These are phyloP conservation scores for Thecaphora thlaspeos DNA, from an alignment of 1,284 basidiomycete species.

Conservation along the genomic window DNA sequence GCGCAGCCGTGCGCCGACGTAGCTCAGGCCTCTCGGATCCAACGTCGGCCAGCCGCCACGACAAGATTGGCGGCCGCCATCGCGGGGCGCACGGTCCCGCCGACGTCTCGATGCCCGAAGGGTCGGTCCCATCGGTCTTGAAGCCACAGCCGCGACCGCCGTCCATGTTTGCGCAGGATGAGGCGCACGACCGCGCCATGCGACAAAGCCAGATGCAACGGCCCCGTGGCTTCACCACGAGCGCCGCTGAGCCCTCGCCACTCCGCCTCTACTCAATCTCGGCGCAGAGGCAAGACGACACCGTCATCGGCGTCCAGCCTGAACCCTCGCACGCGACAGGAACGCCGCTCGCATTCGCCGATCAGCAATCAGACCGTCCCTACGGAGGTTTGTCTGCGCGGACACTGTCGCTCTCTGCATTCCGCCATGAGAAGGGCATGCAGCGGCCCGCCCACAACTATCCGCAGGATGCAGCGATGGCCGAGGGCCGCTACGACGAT, in stretches of 20 bases:
- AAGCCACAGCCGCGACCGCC: constrained; percentile 1
- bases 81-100: neutral
- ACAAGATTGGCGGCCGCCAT: neutral
- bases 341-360: no score
- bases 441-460: no score
- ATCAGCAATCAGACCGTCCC: no score
- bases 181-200: neutral
- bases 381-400: no score
- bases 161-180: neutral
- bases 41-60: constrained; percentile 3
- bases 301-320: no score
- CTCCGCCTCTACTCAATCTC: neutral
- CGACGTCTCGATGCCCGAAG: neutral
- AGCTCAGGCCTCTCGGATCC: neutral
- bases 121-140: constrained; percentile 20
- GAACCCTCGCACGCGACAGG: no score
- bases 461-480: no score
- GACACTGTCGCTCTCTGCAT: no score
- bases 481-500: no score
- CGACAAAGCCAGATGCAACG: neutral
- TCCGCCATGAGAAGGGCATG: no score
- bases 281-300: neutral
- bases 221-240: neutral
- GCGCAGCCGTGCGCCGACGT: constrained; percentile 1
- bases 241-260: neutral